Percentiles rank a stretch among this genome's conserved stretches.
phyloP scores from a whole-genome alignment of 163 green algal species.

The Scenedesmus sp. region DNA sequence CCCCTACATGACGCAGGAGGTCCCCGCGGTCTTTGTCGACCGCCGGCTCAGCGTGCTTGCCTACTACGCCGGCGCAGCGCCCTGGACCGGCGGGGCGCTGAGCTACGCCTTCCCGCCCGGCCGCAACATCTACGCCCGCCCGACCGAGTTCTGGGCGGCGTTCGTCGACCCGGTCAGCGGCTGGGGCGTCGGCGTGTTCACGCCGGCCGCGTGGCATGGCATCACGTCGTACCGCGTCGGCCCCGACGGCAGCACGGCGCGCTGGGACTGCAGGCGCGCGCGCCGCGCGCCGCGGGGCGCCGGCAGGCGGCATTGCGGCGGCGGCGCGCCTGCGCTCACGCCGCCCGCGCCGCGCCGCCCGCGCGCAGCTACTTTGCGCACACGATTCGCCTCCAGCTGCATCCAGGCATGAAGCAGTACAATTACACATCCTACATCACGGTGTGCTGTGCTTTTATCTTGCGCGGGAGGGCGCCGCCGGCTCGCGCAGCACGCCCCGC shows the following conservation, averaged over 20 bases:
- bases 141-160: slow-evolving; percentile 40
- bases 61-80: slow-evolving; percentile 13
- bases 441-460: too few species aligned
- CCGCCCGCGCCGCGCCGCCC: not conserved
- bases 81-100: slow-evolving; percentile 21
- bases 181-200: slow-evolving; percentile 37
- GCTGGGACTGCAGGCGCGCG: slow-evolving; percentile 11
- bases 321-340: not conserved
- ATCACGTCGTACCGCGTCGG: slow-evolving; percentile 24
- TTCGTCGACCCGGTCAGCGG: slow-evolving; percentile 39
- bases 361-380: slow-evolving; percentile 39
- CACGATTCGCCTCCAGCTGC: slow-evolving; percentile 39
- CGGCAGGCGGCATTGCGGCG: not conserved
- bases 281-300: not conserved
- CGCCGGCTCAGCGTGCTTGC: slow-evolving; percentile 36
- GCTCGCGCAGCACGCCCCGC: too few species aligned
- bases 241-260: not conserved
- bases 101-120: slow-evolving; percentile 23
- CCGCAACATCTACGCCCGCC: slow-evolving; percentile 20
- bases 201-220: slow-evolving; percentile 18
- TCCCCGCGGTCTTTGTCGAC: slow-evolving; percentile 34
- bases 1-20: slow-evolving; percentile 17
- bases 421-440: slow-evolving; percentile 28
- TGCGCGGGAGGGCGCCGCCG: too few species aligned
- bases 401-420: slow-evolving; percentile 11